A percentile compares a stretch with the other conserved stretches of the same genome.
Conservation (phyloP, 2,329 filamentous ascomycete species). For the Fusarium clavum region DNA sequence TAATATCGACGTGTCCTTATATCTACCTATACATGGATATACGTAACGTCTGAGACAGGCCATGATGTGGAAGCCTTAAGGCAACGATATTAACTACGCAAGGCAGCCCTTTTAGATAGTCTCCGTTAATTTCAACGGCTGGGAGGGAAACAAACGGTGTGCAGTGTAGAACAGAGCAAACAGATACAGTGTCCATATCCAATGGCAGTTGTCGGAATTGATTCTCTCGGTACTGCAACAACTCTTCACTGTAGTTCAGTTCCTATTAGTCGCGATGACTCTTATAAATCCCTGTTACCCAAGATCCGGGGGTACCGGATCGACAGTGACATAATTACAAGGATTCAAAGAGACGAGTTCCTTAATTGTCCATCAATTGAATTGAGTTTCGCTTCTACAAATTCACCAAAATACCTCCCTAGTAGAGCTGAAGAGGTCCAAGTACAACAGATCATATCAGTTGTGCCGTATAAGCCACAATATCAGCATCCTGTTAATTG, state of each 20-base stretch:
- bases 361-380: not conserved
- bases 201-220: not conserved
- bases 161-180: not conserved
- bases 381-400: not conserved
- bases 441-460: not conserved
- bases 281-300: slow-evolving; percentile 27
- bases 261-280: slow-evolving; percentile 23
- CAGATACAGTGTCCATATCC: not conserved
- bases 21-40: slow-evolving; percentile 1
- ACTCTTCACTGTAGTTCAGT: not conserved
- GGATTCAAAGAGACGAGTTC: slow-evolving; percentile 16
- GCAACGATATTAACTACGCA: slow-evolving; percentile 29
- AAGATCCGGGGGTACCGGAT: slow-evolving; percentile 32
- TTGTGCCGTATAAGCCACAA: not conserved
- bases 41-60: slow-evolving; percentile 10
- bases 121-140: slow-evolving; percentile 4
- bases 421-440: not conserved
- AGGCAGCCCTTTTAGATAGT: slow-evolving; percentile 23
- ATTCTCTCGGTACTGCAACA: not conserved
- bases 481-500: not conserved
- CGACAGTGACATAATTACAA: slow-evolving; percentile 7
- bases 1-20: slow-evolving; percentile 18
- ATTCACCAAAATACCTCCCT: not conserved
- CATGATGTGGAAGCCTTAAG: slow-evolving; percentile 33
- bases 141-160: slow-evolving; percentile 18